These are phyloP conservation scores for Graphilbum sp. DNA, from an alignment of 2,329 filamentous ascomycete species.

Conservation along the genomic window DNA sequence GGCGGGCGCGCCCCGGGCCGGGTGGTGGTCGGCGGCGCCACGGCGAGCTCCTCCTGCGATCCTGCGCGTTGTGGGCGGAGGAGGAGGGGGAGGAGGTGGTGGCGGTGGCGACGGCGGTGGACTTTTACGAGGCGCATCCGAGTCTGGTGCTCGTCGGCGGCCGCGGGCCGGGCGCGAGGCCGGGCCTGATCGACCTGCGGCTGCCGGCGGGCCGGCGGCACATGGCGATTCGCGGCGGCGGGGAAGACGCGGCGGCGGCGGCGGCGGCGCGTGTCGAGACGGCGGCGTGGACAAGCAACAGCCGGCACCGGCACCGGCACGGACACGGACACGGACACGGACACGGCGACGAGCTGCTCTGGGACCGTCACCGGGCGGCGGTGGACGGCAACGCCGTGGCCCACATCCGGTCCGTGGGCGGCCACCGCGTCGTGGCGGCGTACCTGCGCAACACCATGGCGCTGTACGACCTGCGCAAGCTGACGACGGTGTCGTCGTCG, in stretches of 20 bases:
- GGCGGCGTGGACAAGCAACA: conserved; percentile 2
- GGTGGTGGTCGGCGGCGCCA: too few species aligned
- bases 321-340: background rate
- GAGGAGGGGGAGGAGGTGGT: too few species aligned
- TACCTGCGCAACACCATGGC: conserved; percentile 32
- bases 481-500: background rate
- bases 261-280: too few species aligned
- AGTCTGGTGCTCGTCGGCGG: conserved; percentile 34
- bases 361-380: background rate
- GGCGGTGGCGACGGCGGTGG: too few species aligned
- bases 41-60: too few species aligned
- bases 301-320: background rate
- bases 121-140: conserved; percentile 14
- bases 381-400: conserved; percentile 12
- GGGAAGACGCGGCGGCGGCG: background rate
- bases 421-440: conserved; percentile 34
- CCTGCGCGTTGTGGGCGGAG: too few species aligned
- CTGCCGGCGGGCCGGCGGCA: conserved; percentile 11
- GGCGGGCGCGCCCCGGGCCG: too few species aligned
- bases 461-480: conserved; percentile 40
- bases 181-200: conserved; percentile 31
- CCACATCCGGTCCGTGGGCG: conserved; percentile 31
- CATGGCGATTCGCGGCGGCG: background rate
- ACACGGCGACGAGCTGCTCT: background rate
- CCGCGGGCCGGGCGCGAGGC: conserved; percentile 17